A percentile compares a stretch with the other conserved stretches of the same genome.
Evolutionary conservation across 176 grass and related monocot species (phyloP).

Genomic region (Puccinellia tenuiflora): DNA sequence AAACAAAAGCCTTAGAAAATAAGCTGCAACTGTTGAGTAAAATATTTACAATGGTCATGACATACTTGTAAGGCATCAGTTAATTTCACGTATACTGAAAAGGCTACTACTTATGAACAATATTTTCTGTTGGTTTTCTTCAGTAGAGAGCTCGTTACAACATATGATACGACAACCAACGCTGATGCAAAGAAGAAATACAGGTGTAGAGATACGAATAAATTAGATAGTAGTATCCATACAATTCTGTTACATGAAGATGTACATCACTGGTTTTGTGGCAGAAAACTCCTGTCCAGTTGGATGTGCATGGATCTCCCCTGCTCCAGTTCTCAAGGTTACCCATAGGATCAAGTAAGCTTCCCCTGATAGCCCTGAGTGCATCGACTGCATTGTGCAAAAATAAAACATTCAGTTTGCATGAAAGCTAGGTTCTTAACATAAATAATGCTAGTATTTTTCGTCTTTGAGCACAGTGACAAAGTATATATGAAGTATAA

Average conservation of each 20-base stretch:
- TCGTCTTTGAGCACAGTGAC: no score
- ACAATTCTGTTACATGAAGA: constrained; percentile 81
- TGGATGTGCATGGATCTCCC: constrained; percentile 82
- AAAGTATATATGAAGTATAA: not conserved
- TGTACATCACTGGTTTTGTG: constrained; percentile 37
- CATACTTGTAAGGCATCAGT: not conserved
- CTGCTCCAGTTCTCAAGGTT: constrained; percentile 58
- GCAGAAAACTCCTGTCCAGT: constrained; percentile 88
- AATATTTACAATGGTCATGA: not conserved
- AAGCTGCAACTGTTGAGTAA: not conserved
- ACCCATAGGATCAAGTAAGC: constrained; percentile 43
- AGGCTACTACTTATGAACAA: not conserved
- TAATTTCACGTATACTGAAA: not conserved
- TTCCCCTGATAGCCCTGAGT: constrained; percentile 37
- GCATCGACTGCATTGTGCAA: constrained; percentile 23
- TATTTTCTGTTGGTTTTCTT: not conserved
- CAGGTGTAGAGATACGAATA: constrained; percentile 6
- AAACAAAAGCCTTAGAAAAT: not conserved
- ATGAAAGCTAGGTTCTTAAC: not conserved
- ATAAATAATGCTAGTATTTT: no score
- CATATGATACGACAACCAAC: not conserved
- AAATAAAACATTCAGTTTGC: constrained; percentile 1
- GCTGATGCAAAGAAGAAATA: constrained; percentile 10
- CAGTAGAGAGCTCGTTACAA: not conserved
- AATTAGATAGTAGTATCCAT: constrained; percentile 30